phyloP scores from a whole-genome alignment of 2,329 filamentous ascomycete genomes.

The Botrytis fabae region DNA sequence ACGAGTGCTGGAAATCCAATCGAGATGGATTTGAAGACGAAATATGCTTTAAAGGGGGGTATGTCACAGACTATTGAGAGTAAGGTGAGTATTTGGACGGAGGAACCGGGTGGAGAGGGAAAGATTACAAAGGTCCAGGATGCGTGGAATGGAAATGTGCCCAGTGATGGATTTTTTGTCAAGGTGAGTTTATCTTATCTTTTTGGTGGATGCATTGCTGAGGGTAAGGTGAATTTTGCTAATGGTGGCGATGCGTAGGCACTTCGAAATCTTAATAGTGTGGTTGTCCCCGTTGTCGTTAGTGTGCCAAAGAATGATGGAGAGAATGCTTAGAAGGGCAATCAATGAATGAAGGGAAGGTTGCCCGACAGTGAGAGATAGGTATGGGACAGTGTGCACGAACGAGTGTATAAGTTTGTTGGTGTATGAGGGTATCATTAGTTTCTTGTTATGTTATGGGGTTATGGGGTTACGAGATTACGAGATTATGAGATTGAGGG shows the following conservation, averaged over 20 bases:
- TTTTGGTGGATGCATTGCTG: slow-evolving; percentile 41
- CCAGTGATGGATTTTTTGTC: slow-evolving; percentile 47
- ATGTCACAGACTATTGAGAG: slow-evolving; percentile 53
- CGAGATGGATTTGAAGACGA: slow-evolving; percentile 53
- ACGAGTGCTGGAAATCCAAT: slow-evolving; percentile 60
- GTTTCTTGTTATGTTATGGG: background rate
- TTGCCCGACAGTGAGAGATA: background rate
- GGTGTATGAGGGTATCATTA: background rate
- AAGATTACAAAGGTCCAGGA: slow-evolving; percentile 56
- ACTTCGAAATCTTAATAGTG: slow-evolving; percentile 53
- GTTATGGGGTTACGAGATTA: background rate
- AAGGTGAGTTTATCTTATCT: slow-evolving; percentile 49
- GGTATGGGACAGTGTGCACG: background rate
- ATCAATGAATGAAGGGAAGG: background rate
- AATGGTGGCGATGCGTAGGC: slow-evolving; percentile 43
- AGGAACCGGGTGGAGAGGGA: slow-evolving; percentile 37
- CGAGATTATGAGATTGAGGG: background rate
- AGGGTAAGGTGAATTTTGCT: slow-evolving; percentile 38
- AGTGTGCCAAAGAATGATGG: slow-evolving; percentile 54
- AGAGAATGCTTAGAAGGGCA: slow-evolving; percentile 48
- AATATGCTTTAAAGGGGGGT: slow-evolving; percentile 54
- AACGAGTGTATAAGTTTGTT: background rate
- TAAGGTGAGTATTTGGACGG: slow-evolving; percentile 49
- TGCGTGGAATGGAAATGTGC: slow-evolving; percentile 55
- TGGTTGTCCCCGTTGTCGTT: slow-evolving; percentile 52